These are phyloP conservation scores for Thelonectria discophora DNA, from an alignment of 2,329 filamentous ascomycete genomes.

Conservation along the genomic window DNA sequence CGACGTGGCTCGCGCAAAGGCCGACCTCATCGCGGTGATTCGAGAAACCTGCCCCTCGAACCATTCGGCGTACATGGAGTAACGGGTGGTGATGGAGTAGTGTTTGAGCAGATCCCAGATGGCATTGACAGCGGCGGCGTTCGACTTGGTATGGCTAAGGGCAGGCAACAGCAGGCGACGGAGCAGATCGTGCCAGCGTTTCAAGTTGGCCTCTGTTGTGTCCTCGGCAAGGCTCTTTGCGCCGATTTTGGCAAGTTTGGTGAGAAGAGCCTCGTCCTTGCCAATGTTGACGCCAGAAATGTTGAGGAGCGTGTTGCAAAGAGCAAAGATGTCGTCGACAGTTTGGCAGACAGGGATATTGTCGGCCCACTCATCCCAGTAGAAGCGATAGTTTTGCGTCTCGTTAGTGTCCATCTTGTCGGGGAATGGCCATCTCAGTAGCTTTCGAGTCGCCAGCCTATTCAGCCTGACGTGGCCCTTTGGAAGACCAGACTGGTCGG, in stretches of 20 bases:
- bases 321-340: constrained; percentile 87
- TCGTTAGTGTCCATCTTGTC: constrained; percentile 81
- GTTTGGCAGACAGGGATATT: constrained; percentile 91
- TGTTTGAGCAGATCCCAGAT: constrained; percentile 84
- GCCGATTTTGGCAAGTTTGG: constrained; percentile 88
- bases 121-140: constrained; percentile 84
- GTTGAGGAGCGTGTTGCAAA: constrained; percentile 86
- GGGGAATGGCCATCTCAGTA: constrained; percentile 83
- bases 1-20: constrained; percentile 78
- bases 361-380: constrained; percentile 97
- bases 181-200: constrained; percentile 86
- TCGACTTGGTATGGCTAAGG: constrained; percentile 84
- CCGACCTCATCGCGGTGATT: constrained; percentile 77
- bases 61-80: constrained; percentile 94
- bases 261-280: constrained; percentile 78
- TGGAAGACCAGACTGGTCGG: constrained; percentile 72
- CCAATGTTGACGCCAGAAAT: constrained; percentile 90
- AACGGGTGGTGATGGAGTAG: constrained; percentile 80
- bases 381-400: constrained; percentile 86
- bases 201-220: constrained; percentile 71
- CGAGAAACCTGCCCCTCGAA: constrained; percentile 81
- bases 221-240: constrained; percentile 77
- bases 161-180: constrained; percentile 87
- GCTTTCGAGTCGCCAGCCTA: constrained; percentile 69
- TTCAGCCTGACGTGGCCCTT: constrained; percentile 74